A percentile compares a stretch with the other conserved stretches of the same genome.
phyloP scores from a whole-genome alignment of 139 green algal genomes.

The Picochlorum sp. region DNA sequence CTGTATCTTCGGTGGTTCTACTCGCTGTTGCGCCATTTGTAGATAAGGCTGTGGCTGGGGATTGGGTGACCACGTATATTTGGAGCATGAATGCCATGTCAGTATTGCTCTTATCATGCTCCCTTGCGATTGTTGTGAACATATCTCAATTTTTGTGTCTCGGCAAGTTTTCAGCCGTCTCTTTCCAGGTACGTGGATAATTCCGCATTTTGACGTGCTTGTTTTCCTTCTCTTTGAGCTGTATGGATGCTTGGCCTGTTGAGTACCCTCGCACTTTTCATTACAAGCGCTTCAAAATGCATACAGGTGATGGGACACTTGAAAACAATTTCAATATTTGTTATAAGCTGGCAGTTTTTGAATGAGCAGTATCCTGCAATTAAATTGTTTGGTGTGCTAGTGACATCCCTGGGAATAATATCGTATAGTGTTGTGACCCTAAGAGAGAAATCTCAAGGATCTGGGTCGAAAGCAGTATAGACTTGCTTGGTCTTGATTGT shows the following conservation, averaged over 20 bases:
- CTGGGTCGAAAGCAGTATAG: no score
- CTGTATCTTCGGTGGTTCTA: constrained; percentile 26
- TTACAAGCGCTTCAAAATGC: constrained; percentile 38
- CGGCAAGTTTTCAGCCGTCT: constrained; percentile 80
- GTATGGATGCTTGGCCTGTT: no score
- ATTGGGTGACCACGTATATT: constrained; percentile 50
- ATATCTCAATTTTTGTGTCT: constrained; percentile 90
- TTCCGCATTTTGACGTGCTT: not conserved
- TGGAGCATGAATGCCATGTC: constrained; percentile 26
- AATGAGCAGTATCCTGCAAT: not conserved
- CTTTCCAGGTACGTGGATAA: constrained; percentile 81
- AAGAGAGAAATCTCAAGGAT: no score
- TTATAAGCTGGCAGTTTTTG: constrained; percentile 9
- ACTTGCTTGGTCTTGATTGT: no score
- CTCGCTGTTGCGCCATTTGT: constrained; percentile 56
- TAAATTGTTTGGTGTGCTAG: not conserved
- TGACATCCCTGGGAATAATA: not conserved
- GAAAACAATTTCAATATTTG: constrained; percentile 68
- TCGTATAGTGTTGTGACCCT: no score
- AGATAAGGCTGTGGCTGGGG: constrained; percentile 42
- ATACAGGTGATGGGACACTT: constrained; percentile 63
- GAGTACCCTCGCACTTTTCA: no score
- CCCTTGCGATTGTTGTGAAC: constrained; percentile 76
- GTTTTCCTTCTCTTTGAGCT: no score
- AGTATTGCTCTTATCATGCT: constrained; percentile 51